Conservation (phyloP, 345 rosid species). For the Hypericum androsaemum region DNA sequence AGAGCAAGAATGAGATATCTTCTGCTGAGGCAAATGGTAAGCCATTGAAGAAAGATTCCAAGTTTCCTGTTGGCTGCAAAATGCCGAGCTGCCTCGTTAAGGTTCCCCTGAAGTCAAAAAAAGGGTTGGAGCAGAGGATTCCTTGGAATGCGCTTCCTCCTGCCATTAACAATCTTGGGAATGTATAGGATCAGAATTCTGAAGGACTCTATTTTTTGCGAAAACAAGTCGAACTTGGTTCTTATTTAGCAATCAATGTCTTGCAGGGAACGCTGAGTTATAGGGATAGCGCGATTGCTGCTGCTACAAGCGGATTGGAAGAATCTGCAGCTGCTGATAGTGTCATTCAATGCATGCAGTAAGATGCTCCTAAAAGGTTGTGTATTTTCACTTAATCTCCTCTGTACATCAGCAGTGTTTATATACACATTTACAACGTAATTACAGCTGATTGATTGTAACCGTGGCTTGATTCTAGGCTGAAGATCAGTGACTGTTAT, state of each 20-base stretch:
- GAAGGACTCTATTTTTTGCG: slow-evolving; percentile 2
- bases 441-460: too few relatives aligned
- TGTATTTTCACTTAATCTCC: too few relatives aligned
- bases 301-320: slow-evolving; percentile 31
- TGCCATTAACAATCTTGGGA: slow-evolving; percentile 28
- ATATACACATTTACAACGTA: too few relatives aligned
- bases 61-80: slow-evolving; percentile 13
- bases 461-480: too few relatives aligned
- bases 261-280: slow-evolving; percentile 29
- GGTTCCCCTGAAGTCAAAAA: slow-evolving; percentile 22
- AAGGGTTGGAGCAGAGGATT: slow-evolving; percentile 25
- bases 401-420: too few relatives aligned
- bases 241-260: slow-evolving; percentile 6
- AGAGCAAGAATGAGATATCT: slow-evolving; percentile 13
- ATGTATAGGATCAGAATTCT: slow-evolving; percentile 18
- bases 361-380: slow-evolving; percentile 14
- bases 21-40: slow-evolving; percentile 13
- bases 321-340: slow-evolving; percentile 34
- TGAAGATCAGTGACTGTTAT: too few relatives aligned
- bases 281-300: slow-evolving; percentile 24
- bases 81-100: slow-evolving; percentile 16
- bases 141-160: slow-evolving; percentile 28
- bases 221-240: background rate
- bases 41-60: slow-evolving; percentile 16
- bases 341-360: slow-evolving; percentile 30